Percentiles rank a stretch among this genome's conserved stretches.
phyloP scores from a whole-genome alignment of 2,329 filamentous ascomycete genomes.

The Penicillium sp. region DNA sequence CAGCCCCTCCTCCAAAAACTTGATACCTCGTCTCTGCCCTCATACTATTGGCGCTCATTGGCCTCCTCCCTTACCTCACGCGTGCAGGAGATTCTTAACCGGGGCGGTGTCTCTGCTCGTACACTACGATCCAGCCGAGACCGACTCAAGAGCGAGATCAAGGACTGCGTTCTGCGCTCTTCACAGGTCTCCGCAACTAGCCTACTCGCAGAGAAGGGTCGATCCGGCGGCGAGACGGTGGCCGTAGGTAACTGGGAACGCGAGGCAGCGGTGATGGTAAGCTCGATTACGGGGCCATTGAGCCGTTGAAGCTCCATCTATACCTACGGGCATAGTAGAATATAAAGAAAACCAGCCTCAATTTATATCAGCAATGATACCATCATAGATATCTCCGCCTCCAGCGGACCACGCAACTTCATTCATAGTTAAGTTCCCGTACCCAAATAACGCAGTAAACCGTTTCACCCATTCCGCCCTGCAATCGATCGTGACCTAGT shows the following conservation, averaged over 20 bases:
- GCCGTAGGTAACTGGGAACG: slow-evolving; percentile 70
- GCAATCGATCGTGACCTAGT: too few species aligned
- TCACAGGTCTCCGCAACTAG: slow-evolving; percentile 62
- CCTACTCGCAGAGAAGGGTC: slow-evolving; percentile 46
- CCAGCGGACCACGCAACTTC: too few species aligned
- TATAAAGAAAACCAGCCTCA: too few species aligned
- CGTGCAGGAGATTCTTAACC: slow-evolving; percentile 78
- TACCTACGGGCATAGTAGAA: too few species aligned
- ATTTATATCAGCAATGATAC: neutral
- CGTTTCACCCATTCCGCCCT: too few species aligned
- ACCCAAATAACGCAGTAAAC: too few species aligned
- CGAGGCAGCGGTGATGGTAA: slow-evolving; percentile 92
- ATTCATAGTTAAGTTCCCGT: too few species aligned
- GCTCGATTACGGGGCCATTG: slow-evolving; percentile 67
- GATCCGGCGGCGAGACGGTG: slow-evolving; percentile 45
- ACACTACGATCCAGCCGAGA: slow-evolving; percentile 74
- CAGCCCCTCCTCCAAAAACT: slow-evolving; percentile 71
- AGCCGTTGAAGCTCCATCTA: slow-evolving; percentile 29
- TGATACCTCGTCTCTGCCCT: slow-evolving; percentile 81
- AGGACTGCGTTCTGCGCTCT: slow-evolving; percentile 78
- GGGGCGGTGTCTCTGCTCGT: slow-evolving; percentile 79
- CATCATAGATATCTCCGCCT: neutral
- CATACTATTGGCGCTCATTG: slow-evolving; percentile 90
- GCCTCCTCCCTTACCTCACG: slow-evolving; percentile 71
- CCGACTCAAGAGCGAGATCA: slow-evolving; percentile 70